phyloP scores from a whole-genome alignment of 805 yeast genomes.

The Starmerella bacillaris region DNA sequence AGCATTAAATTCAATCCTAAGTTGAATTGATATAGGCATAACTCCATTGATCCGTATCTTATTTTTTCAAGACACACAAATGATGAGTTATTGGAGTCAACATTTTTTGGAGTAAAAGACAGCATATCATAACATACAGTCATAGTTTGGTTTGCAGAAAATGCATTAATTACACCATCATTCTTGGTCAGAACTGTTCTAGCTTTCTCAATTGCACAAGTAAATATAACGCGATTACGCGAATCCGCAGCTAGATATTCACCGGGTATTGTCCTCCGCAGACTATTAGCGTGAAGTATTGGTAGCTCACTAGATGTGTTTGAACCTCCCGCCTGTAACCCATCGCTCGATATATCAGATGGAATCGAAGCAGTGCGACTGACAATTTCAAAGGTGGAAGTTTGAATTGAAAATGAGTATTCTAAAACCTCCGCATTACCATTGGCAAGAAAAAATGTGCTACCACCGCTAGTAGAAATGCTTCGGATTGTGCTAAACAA shows the following conservation, averaged over 20 bases:
- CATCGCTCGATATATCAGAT: too few species aligned
- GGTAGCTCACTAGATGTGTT: too few species aligned
- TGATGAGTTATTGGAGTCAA: constrained; percentile 63
- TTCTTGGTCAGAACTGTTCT: constrained; percentile 42
- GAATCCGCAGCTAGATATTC: constrained; percentile 54
- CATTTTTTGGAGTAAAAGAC: constrained; percentile 26
- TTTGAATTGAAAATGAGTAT: too few species aligned
- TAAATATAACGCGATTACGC: constrained; percentile 46
- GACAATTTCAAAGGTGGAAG: too few species aligned
- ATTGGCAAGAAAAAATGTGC: neutral
- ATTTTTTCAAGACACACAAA: constrained; percentile 67
- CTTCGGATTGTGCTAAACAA: constrained; percentile 42
- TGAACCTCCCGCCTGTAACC: too few species aligned
- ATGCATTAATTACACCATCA: neutral
- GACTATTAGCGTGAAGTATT: too few species aligned
- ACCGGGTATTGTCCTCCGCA: constrained; percentile 62
- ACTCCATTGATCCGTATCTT: constrained; percentile 21
- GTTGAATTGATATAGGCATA: constrained; percentile 67
- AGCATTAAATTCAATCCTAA: constrained; percentile 67
- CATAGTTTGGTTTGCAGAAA: neutral
- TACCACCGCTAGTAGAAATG: too few species aligned
- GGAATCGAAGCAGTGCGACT: too few species aligned
- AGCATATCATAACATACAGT: neutral
- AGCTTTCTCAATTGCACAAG: constrained; percentile 55
- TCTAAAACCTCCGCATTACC: neutral